These are phyloP conservation scores for Bruguiera gymnorhiza DNA, from an alignment of 345 rosid genomes.

Conservation along the genomic window DNA sequence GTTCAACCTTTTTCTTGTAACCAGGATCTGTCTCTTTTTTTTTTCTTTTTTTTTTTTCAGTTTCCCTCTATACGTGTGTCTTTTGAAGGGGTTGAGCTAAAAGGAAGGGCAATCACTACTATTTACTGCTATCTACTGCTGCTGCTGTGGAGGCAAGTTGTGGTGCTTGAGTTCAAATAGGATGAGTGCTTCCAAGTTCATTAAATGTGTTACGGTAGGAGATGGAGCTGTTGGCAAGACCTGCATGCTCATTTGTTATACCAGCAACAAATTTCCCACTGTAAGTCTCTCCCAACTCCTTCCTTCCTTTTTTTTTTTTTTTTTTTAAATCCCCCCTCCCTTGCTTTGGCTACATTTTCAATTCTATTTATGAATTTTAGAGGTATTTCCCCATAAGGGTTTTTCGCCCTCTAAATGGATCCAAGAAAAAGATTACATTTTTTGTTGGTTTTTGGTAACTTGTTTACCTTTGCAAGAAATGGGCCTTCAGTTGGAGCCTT, in stretches of 20 bases:
- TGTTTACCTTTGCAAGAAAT: not conserved
- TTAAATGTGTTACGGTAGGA: constrained; percentile 98
- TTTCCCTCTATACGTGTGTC: too few species aligned
- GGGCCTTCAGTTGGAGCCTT: not conserved
- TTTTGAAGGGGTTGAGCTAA: not conserved
- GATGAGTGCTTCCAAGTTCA: constrained; percentile 97
- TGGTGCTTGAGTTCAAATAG: constrained; percentile 16
- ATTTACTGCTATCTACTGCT: too few species aligned
- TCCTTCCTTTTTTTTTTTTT: not conserved
- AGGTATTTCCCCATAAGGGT: constrained; percentile 14
- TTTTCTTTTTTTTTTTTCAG: constrained; percentile 7
- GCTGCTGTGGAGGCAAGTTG: constrained; percentile 1
- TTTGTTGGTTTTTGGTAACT: not conserved
- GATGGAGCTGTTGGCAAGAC: constrained; percentile 99
- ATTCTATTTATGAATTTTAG: not conserved
- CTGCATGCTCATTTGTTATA: constrained; percentile 99
- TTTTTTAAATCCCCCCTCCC: too few species aligned
- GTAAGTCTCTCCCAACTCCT: constrained; percentile 39
- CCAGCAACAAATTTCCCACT: constrained; percentile 98
- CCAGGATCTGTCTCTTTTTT: constrained; percentile 15
- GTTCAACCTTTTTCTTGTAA: constrained; percentile 23
- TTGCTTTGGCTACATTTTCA: not conserved
- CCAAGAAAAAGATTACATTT: not conserved
- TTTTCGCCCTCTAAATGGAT: constrained; percentile 5
- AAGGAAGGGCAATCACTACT: not conserved